These are phyloP conservation scores for Pittosporum tobira DNA, from an alignment of 129 eudicot species.

Conservation along the genomic window DNA sequence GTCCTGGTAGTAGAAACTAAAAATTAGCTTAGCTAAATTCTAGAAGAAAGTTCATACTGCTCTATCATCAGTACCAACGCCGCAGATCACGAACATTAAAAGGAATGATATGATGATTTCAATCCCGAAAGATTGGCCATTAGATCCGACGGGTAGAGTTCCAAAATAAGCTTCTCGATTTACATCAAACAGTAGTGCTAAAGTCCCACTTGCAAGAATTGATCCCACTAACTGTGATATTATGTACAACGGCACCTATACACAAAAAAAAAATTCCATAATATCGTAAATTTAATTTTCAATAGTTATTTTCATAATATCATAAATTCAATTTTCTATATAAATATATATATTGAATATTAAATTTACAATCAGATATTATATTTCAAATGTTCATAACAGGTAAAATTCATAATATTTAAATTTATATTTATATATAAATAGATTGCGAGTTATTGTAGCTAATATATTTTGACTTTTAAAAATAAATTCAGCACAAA, in stretches of 20 bases:
- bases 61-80: conserved; percentile 56
- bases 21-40: no score
- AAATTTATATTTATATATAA: no score
- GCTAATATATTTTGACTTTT: no score
- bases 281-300: not conserved
- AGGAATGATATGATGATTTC: conserved; percentile 64
- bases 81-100: conserved; percentile 70
- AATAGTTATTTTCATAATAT: not conserved
- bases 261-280: not conserved
- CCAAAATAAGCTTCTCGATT: conserved; percentile 47
- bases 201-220: conserved; percentile 48
- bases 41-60: conserved; percentile 30
- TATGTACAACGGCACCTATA: conserved; percentile 47
- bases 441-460: no score
- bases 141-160: conserved; percentile 49
- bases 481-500: not conserved
- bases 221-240: conserved; percentile 52
- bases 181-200: conserved; percentile 36
- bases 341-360: no score
- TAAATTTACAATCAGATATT: not conserved
- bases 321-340: no score
- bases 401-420: no score
- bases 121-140: conserved; percentile 48
- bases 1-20: no score
- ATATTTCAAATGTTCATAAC: not conserved